A percentile compares a stretch with the other conserved stretches of the same genome.
Conservation (phyloP, 1,139 yeast species). For the Ashbya aceris region DNA sequence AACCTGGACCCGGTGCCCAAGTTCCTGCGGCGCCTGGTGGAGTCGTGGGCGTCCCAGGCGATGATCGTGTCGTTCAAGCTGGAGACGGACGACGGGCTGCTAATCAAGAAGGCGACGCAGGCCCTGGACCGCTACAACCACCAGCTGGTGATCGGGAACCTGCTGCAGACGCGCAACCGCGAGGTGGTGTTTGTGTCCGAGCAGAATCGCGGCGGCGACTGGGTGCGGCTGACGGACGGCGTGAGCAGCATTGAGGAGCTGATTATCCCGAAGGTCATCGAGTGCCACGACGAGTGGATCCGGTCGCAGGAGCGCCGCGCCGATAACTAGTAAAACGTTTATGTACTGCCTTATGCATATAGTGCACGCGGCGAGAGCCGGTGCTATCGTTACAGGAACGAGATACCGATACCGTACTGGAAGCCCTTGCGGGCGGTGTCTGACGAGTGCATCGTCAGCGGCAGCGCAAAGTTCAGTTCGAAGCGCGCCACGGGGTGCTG, state of each 20-base stretch:
- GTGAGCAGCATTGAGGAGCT: conserved; percentile 58
- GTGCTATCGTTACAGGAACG: conserved; percentile 47
- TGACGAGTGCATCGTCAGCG: conserved; percentile 52
- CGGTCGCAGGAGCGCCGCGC: conserved; percentile 6
- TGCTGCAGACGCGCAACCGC: conserved; percentile 77
- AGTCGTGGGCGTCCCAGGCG: conserved; percentile 90
- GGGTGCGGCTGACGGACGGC: conserved; percentile 43
- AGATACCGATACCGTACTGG: conserved; percentile 87
- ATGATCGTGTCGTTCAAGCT: conserved; percentile 92
- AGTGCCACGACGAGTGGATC: conserved; percentile 57
- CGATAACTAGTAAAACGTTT: background rate
- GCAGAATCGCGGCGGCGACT: conserved; percentile 30
- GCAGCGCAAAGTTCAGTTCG: conserved; percentile 79
- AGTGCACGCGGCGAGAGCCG: too few relatives aligned
- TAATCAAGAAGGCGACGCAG: conserved; percentile 63
- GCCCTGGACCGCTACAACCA: conserved; percentile 84
- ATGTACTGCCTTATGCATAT: too few relatives aligned
- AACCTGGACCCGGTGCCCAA: conserved; percentile 95
- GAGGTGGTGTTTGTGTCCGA: conserved; percentile 82
- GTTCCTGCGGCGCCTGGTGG: conserved; percentile 77
- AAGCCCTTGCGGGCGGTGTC: conserved; percentile 77
- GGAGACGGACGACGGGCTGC: conserved; percentile 71
- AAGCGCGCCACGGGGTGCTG: conserved; percentile 86
- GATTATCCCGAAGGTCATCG: conserved; percentile 67
- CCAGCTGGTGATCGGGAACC: conserved; percentile 89